A percentile compares a stretch with the other conserved stretches of the same genome.
These are phyloP conservation scores for Solanum chmielewskii DNA, from an alignment of 257 asterid genomes.

Conservation along the genomic window DNA sequence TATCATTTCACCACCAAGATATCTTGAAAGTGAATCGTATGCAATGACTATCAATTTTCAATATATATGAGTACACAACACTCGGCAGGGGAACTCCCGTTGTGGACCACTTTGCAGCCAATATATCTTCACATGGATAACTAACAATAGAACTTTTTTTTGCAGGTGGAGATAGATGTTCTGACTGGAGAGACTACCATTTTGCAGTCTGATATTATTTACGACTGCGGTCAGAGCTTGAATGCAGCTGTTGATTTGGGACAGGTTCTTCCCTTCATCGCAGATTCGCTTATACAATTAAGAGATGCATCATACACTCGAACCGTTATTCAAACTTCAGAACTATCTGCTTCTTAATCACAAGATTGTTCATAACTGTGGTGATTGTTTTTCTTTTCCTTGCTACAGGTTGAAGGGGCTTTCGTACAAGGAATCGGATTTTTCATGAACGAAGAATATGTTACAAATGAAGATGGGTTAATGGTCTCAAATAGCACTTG, in stretches of 20 bases:
- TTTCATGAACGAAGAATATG: constrained; percentile 77
- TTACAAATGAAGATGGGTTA: constrained; percentile 39
- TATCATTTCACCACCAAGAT: neutral
- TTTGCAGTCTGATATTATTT: constrained; percentile 44
- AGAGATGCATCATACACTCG: neutral
- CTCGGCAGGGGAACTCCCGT: neutral
- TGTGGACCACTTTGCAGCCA: neutral
- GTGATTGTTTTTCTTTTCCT: neutral
- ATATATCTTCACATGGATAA: neutral
- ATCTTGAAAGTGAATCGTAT: neutral
- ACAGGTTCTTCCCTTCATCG: constrained; percentile 28
- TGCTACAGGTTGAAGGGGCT: constrained; percentile 73
- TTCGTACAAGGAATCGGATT: constrained; percentile 82
- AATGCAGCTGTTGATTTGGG: constrained; percentile 75
- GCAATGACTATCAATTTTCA: neutral
- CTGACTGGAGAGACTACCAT: constrained; percentile 49
- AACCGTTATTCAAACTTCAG: neutral
- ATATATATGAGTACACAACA: neutral
- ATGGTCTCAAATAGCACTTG: constrained; percentile 52
- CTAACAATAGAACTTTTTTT: neutral
- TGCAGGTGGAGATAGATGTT: constrained; percentile 59
- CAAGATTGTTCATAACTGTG: neutral
- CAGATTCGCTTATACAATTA: neutral
- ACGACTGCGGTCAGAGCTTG: constrained; percentile 82
- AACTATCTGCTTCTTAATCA: neutral